Conservation (phyloP, 2,329 filamentous ascomycete genomes). For the Ophiognomonia clavigignenti-juglandacearum region DNA sequence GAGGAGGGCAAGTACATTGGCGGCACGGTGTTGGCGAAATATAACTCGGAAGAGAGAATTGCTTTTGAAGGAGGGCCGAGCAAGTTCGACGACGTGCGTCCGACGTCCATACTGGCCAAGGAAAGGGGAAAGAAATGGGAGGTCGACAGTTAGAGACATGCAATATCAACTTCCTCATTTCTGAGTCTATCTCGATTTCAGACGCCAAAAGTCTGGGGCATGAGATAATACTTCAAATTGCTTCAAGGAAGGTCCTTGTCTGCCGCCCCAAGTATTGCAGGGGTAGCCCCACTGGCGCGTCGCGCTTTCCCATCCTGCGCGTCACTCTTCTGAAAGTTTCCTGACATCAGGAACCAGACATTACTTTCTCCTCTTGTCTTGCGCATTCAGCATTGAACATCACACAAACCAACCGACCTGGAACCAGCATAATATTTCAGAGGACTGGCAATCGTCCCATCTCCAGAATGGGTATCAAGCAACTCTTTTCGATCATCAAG, state of each 20-base stretch:
- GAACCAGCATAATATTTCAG: background rate
- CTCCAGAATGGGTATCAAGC: constrained; percentile 59
- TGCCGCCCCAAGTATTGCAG: background rate
- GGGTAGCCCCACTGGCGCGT: constrained; percentile 4
- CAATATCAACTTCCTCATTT: too few relatives aligned
- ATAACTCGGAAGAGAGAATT: background rate
- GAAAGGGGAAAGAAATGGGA: constrained; percentile 4
- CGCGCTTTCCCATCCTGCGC: constrained; percentile 10
- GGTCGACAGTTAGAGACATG: background rate
- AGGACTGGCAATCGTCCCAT: background rate
- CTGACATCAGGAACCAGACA: constrained; percentile 19
- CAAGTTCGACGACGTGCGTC: background rate
- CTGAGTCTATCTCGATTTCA: too few relatives aligned
- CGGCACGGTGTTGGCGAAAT: background rate
- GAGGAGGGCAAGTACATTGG: background rate
- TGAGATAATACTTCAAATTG: too few relatives aligned
- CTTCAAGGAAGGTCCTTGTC: too few relatives aligned
- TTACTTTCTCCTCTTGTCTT: background rate
- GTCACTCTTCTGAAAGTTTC: constrained; percentile 15
- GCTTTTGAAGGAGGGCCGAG: background rate
- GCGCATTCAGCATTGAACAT: too few relatives aligned
- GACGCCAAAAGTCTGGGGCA: too few relatives aligned
- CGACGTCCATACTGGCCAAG: background rate
- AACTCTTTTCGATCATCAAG: constrained; percentile 75
- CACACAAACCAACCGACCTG: too few relatives aligned